phyloP scores from a whole-genome alignment of 2,329 filamentous ascomycete species.

The Penicillium griseofulvum region DNA sequence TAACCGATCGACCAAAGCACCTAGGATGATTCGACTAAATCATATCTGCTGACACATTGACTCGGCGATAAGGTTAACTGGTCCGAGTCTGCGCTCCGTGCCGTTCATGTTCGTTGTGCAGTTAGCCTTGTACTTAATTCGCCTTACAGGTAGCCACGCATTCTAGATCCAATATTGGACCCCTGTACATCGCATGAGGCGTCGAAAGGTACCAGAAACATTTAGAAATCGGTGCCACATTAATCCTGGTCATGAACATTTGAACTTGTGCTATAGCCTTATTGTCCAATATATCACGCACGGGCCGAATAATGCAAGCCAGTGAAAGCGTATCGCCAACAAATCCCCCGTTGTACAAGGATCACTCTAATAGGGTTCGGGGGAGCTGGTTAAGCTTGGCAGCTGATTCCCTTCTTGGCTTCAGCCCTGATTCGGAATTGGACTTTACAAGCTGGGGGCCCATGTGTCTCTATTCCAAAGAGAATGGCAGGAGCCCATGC shows the following conservation, averaged over 20 bases:
- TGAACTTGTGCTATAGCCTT: background rate
- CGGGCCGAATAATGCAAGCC: conserved; percentile 13
- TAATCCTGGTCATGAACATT: background rate
- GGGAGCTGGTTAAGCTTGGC: conserved; percentile 28
- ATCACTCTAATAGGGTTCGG: conserved; percentile 21
- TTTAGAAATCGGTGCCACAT: background rate
- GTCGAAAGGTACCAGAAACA: background rate
- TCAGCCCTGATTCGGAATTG: background rate
- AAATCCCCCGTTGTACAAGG: conserved; percentile 22
- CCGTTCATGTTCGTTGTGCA: conserved; percentile 13
- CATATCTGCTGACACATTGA: conserved; percentile 10
- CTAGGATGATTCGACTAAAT: background rate
- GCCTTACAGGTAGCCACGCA: conserved; percentile 9
- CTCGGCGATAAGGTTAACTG: conserved; percentile 18
- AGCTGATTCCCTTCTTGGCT: conserved; percentile 14
- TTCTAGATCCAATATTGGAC: background rate
- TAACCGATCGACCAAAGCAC: background rate
- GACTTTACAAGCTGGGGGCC: background rate
- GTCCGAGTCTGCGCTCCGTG: conserved; percentile 4
- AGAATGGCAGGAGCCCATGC: conserved; percentile 2
- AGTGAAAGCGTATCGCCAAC: conserved; percentile 36
- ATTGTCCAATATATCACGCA: conserved; percentile 11
- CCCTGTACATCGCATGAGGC: background rate
- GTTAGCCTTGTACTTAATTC: conserved; percentile 12
- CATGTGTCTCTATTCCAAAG: conserved; percentile 8